Evolutionary conservation across 345 rosid genomes (phyloP).

Genomic region (Turnera subulata): DNA sequence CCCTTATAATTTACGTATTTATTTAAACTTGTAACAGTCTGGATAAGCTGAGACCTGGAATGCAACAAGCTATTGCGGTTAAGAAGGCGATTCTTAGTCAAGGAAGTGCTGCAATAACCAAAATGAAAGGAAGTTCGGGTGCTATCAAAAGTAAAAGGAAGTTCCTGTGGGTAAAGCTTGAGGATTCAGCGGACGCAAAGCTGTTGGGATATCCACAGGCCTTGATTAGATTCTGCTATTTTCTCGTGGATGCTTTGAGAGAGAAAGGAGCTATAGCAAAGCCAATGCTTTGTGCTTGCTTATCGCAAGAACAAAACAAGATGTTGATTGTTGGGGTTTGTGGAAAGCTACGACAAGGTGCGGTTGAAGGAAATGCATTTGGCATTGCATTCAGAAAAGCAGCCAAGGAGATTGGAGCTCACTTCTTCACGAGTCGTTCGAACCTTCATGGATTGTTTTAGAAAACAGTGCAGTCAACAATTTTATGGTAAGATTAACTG

Average conservation of each 20-base stretch:
- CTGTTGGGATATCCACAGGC: conserved; percentile 96
- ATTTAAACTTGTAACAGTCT: conserved; percentile 63
- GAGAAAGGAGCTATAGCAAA: conserved; percentile 93
- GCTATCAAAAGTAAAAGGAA: no score
- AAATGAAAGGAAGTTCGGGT: conserved; percentile 86
- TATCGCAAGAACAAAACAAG: no score
- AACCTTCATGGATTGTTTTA: conserved; percentile 93
- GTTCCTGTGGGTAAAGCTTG: conserved; percentile 93
- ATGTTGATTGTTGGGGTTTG: no score
- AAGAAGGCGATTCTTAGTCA: no score
- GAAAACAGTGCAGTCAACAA: conserved; percentile 72
- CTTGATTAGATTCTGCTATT: conserved; percentile 86
- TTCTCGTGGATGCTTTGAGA: conserved; percentile 91
- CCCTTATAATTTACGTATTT: no score
- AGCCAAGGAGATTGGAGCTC: conserved; percentile 74
- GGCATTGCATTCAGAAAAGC: no score
- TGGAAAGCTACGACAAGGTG: no score
- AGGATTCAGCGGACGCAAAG: conserved; percentile 88
- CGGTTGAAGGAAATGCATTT: no score
- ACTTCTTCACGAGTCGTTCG: conserved; percentile 87
- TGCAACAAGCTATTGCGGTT: conserved; percentile 91
- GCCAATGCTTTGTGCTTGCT: no score
- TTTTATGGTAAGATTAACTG: no score
- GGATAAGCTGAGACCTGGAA: conserved; percentile 70
- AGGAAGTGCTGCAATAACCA: conserved; percentile 88